Conservation (phyloP, 2,329 filamentous ascomycete species). For the Cordyceps farinosa region DNA sequence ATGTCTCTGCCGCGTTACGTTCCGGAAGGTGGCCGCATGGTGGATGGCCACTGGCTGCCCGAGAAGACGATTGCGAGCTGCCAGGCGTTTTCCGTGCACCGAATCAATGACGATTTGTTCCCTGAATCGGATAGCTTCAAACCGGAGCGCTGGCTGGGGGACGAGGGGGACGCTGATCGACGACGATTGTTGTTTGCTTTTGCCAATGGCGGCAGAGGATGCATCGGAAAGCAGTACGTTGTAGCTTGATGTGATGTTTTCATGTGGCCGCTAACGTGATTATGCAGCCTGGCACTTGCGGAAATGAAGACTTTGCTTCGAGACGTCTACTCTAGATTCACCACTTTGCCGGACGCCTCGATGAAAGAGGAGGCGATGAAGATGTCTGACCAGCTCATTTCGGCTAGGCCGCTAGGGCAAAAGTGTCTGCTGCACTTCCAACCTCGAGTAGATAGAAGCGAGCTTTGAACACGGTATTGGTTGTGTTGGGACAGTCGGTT, state of each 20-base stretch:
- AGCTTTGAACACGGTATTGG: not conserved
- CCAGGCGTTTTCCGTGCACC: slow-evolving; percentile 59
- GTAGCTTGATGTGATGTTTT: not conserved
- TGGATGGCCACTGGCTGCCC: slow-evolving; percentile 54
- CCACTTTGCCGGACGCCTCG: slow-evolving; percentile 50
- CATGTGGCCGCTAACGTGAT: not conserved
- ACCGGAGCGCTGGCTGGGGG: slow-evolving; percentile 78
- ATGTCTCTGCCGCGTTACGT: slow-evolving; percentile 64
- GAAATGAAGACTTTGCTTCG: slow-evolving; percentile 65
- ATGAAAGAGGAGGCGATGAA: slow-evolving; percentile 58
- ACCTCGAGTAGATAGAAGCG: slow-evolving; percentile 26
- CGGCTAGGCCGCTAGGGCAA: slow-evolving; percentile 58
- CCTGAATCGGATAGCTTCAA: slow-evolving; percentile 72
- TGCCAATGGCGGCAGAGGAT: slow-evolving; percentile 61
- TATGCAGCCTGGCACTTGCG: slow-evolving; percentile 50
- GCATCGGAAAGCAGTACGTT: slow-evolving; percentile 64
- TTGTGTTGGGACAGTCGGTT: not conserved
- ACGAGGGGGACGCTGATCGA: slow-evolving; percentile 68
- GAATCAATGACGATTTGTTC: slow-evolving; percentile 64
- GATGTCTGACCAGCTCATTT: slow-evolving; percentile 66
- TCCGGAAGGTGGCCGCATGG: slow-evolving; percentile 49
- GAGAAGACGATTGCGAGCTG: slow-evolving; percentile 55
- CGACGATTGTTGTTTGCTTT: slow-evolving; percentile 63
- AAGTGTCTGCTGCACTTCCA: slow-evolving; percentile 54
- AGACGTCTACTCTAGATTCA: slow-evolving; percentile 59